Conservation (phyloP, 257 asterid genomes). For the Phtheirospermum japonicum region DNA sequence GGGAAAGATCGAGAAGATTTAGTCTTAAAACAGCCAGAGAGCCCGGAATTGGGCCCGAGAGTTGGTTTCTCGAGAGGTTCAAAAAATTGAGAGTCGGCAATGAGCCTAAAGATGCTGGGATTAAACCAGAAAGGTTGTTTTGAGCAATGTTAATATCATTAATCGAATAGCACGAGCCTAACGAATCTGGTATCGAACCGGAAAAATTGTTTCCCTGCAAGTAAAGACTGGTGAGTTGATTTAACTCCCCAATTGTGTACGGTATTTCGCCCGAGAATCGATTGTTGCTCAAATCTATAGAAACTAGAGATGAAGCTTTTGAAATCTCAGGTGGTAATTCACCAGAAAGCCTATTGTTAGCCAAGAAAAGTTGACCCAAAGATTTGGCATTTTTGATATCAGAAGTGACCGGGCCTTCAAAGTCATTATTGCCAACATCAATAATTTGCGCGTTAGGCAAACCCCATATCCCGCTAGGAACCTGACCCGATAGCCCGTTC, state of each 20-base stretch:
- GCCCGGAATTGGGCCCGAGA: constrained; percentile 74
- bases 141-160: constrained; percentile 57
- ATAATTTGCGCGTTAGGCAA: constrained; percentile 49
- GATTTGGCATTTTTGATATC: constrained; percentile 61
- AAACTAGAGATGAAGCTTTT: constrained; percentile 39
- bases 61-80: constrained; percentile 65
- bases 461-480: constrained; percentile 82
- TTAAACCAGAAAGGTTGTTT: constrained; percentile 55
- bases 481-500: constrained; percentile 60
- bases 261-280: constrained; percentile 67
- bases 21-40: constrained; percentile 56
- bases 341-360: constrained; percentile 52
- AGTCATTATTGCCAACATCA: constrained; percentile 48
- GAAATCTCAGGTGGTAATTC: constrained; percentile 57
- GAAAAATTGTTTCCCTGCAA: constrained; percentile 59
- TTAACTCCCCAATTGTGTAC: constrained; percentile 45
- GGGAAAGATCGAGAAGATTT: constrained; percentile 70
- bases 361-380: constrained; percentile 44
- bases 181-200: constrained; percentile 64
- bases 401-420: constrained; percentile 60
- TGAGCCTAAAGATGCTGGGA: constrained; percentile 57
- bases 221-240: constrained; percentile 45
- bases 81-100: constrained; percentile 62
- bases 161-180: constrained; percentile 59
- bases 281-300: constrained; percentile 57